Evolutionary conservation across 768 basidiomycete genomes (phyloP).

Genomic region (Harrya chromipes): DNA sequence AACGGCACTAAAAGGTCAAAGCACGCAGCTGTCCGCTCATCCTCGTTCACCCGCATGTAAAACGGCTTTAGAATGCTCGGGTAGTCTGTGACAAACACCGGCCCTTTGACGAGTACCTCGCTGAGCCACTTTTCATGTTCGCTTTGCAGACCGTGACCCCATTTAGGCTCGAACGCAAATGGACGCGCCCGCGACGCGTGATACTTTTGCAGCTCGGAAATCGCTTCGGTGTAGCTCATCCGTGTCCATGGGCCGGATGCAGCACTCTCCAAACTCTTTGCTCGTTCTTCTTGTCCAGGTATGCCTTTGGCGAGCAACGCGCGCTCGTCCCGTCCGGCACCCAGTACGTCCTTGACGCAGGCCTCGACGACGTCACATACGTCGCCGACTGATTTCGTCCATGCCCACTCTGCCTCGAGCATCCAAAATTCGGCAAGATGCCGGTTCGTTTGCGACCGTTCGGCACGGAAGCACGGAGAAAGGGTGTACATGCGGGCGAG

Average conservation of each 20-base stretch:
- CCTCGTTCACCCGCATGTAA: constrained; percentile 83
- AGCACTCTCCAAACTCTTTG: constrained; percentile 36
- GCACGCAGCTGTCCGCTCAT: constrained; percentile 73
- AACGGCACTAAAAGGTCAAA: constrained; percentile 91
- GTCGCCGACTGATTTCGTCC: constrained; percentile 43
- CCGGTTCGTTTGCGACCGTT: constrained; percentile 81
- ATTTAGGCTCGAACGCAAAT: constrained; percentile 59
- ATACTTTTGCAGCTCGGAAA: constrained; percentile 50
- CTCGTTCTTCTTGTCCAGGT: constrained; percentile 34
- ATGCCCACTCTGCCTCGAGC: constrained; percentile 94
- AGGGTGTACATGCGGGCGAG: constrained; percentile 88
- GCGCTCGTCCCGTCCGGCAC: constrained; percentile 31
- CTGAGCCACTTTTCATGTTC: constrained; percentile 95
- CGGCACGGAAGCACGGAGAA: constrained; percentile 92
- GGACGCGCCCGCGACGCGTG: constrained; percentile 15
- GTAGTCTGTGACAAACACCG: constrained; percentile 92
- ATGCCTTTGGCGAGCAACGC: constrained; percentile 32
- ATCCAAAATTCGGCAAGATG: constrained; percentile 99
- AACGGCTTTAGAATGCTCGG: constrained; percentile 85
- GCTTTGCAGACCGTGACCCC: constrained; percentile 74
- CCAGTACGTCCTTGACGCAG: constrained; percentile 43
- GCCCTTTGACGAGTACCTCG: constrained; percentile 60
- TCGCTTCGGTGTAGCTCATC: constrained; percentile 77
- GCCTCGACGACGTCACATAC: constrained; percentile 58
- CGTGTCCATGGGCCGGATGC: constrained; percentile 56